Evolutionary conservation across 306 rosid species (phyloP), one percentile per base, ranked within the genome.

Genomic region (Trifolium pratense): DNA sequence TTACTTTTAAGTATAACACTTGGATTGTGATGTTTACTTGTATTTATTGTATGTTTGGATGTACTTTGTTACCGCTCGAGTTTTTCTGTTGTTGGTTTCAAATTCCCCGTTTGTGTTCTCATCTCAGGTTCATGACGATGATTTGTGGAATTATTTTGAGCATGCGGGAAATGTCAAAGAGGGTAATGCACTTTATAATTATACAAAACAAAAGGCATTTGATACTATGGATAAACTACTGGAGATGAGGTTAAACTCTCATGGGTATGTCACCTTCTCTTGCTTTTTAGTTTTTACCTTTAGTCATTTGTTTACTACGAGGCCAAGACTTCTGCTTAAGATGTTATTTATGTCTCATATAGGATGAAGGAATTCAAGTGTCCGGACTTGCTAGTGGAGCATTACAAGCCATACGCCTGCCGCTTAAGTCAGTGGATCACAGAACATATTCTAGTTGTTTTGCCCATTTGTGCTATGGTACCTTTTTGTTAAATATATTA

Each of bases 351-450:
- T 70, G 39, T 53, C 57, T 77, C 74, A 52, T 72, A 3, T 73
- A 93, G 98, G 87, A 68, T 82, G 81, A 88, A 88, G 80, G 98
- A 91, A 82, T 84, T 86, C 68, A 93, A 89, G 81, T 91, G 97
- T 74, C 92, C 97, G 13, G 91, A 93, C 71, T 37, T 42, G 56
- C 73, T 85, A 62, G 96, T 83, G 1, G 89, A 85, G 78, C 82
- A 56, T 45, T 85, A 88, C 87, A 93, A 91, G 83, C 82, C 94
- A 17, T 83, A 80, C 64, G 34, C 90, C 6, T 93, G 97, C 62
- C 81, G 81, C 70, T 51, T 89, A 42, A 80, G 37, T 70, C 90
- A 89, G 68, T 88, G 97, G 96, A 79, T 87, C 81, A 80, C 74
- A 58, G 80, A 82, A 59, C 83, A 85, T 74, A 84, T 86, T 49